phyloP scores from a whole-genome alignment of 257 asterid species.

The Echium plantagineum region DNA sequence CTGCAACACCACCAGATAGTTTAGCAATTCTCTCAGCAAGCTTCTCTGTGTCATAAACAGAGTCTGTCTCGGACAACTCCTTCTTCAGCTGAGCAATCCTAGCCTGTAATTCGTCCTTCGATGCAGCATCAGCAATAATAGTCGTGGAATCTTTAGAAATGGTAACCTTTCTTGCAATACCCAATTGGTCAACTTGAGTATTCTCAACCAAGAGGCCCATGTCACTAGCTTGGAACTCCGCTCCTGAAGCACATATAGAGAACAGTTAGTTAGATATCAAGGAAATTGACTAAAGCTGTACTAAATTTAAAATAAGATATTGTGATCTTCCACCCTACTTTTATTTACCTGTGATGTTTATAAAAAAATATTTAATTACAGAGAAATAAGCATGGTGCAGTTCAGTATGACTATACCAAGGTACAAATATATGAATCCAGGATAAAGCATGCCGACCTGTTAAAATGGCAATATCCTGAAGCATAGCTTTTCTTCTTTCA shows the following conservation, averaged over 20 bases:
- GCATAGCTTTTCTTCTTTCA: conserved; percentile 89
- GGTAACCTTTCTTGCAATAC: conserved; percentile 78
- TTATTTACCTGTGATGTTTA: no score
- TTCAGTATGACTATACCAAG: neutral
- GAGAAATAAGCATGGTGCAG: neutral
- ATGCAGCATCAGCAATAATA: conserved; percentile 89
- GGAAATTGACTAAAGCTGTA: neutral
- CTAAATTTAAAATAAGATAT: no score
- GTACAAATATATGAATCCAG: neutral
- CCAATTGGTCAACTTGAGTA: conserved; percentile 69
- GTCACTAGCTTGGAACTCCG: conserved; percentile 86
- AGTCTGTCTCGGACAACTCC: conserved; percentile 69
- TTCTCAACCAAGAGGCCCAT: conserved; percentile 77
- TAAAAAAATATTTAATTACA: no score
- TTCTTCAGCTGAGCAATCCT: conserved; percentile 78
- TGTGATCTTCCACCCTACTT: no score
- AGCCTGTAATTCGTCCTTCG: conserved; percentile 90
- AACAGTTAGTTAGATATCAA: neutral
- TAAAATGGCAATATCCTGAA: conserved; percentile 91
- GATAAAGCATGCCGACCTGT: conserved; percentile 38
- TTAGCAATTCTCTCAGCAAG: conserved; percentile 96
- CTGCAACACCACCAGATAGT: conserved; percentile 96
- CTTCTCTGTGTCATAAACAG: conserved; percentile 74
- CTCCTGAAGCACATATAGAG: conserved; percentile 39
- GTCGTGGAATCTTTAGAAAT: conserved; percentile 78